Percentiles rank a stretch among this genome's conserved stretches.
Conservation (phyloP, 1,139 yeast genomes). For the Kodamaea sp. region DNA sequence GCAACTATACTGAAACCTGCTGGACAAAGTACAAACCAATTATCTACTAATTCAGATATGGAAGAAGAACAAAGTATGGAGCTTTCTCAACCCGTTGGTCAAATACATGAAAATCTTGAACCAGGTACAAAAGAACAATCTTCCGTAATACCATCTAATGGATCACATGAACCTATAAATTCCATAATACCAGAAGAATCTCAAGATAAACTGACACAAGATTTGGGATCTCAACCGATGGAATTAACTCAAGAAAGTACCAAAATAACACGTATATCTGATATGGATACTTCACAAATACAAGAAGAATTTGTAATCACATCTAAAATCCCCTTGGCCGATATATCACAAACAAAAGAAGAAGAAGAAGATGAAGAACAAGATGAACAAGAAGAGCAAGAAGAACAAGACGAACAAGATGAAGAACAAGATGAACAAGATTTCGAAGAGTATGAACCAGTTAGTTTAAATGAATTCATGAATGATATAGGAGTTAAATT, state of each 20-base stretch:
- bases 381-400: constrained; percentile 13
- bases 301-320: constrained; percentile 8
- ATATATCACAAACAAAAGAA: constrained; percentile 13
- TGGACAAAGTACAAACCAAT: too few species aligned
- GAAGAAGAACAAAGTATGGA: not conserved
- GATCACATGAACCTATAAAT: too few species aligned
- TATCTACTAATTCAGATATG: too few species aligned
- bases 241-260: constrained; percentile 19
- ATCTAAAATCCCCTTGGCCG: constrained; percentile 30
- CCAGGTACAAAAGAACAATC: too few species aligned
- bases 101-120: too few species aligned
- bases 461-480: constrained; percentile 41
- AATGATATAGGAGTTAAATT: constrained; percentile 48
- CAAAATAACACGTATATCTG: not conserved
- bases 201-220: not conserved
- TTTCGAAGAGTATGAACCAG: constrained; percentile 26
- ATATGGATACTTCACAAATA: constrained; percentile 3
- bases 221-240: constrained; percentile 19
- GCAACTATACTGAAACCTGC: too few species aligned
- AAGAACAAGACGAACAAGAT: constrained; percentile 11
- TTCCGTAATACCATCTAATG: too few species aligned
- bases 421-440: constrained; percentile 14
- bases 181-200: too few species aligned
- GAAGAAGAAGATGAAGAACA: constrained; percentile 13
- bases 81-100: not conserved